Percentiles rank a stretch among this genome's conserved stretches.
Conservation (phyloP, 805 yeast genomes). For the Candida multigemmis region DNA sequence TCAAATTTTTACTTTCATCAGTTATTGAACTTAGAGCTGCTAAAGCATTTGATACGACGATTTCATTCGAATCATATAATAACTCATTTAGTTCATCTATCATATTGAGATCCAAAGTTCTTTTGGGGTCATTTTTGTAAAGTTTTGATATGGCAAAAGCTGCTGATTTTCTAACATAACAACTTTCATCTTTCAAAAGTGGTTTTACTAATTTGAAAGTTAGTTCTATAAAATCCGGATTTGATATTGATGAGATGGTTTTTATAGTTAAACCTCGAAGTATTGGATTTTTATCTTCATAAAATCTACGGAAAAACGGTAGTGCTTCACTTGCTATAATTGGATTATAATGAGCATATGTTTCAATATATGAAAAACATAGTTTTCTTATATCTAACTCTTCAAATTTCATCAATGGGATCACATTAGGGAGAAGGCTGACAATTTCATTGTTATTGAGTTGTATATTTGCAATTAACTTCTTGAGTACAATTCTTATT, state of each 20-base stretch:
- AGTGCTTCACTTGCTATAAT: conserved; percentile 46
- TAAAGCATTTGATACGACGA: conserved; percentile 64
- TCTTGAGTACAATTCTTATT: conserved; percentile 41
- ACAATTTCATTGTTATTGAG: conserved; percentile 75
- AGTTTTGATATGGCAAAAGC: conserved; percentile 61
- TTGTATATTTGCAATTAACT: conserved; percentile 75
- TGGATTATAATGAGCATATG: conserved; percentile 53
- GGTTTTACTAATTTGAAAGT: conserved; percentile 31
- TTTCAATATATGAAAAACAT: conserved; percentile 57
- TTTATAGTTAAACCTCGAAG: conserved; percentile 54
- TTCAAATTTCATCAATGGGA: conserved; percentile 38
- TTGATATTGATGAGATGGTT: conserved; percentile 53
- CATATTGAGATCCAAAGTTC: conserved; percentile 35
- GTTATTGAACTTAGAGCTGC: conserved; percentile 60
- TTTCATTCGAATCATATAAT: conserved; percentile 47
- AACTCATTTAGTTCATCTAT: conserved; percentile 41
- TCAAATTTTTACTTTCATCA: conserved; percentile 41
- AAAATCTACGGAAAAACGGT: conserved; percentile 45
- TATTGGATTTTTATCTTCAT: conserved; percentile 35
- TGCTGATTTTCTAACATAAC: conserved; percentile 60
- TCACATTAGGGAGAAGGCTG: conserved; percentile 54
- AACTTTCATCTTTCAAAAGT: conserved; percentile 37
- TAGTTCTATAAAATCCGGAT: conserved; percentile 40
- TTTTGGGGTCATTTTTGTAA: conserved; percentile 43
- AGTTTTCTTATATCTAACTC: conserved; percentile 67